Percentiles rank a stretch among this genome's conserved stretches.
These are phyloP conservation scores for Podaxis carcinomalis DNA, from an alignment of 768 basidiomycete species.

Conservation along the genomic window DNA sequence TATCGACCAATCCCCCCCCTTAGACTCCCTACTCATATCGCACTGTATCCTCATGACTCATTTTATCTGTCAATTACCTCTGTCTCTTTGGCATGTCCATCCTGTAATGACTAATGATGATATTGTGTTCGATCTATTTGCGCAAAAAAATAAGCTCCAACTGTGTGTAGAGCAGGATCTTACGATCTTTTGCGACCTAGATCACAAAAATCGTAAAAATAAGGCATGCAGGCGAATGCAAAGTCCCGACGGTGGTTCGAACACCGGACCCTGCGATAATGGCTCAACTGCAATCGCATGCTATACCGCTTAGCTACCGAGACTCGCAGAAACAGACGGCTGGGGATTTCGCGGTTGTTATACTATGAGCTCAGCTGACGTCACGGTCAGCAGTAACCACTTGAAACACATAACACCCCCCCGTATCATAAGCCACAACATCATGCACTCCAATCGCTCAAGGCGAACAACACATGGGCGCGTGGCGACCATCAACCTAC, in stretches of 20 bases:
- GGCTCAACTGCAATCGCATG: slow-evolving; percentile 15
- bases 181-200: no score
- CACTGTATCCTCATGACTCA: neutral
- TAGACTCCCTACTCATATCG: slow-evolving; percentile 3
- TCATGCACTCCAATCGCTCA: neutral
- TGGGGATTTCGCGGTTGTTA: neutral
- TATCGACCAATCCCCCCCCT: neutral
- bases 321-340: neutral
- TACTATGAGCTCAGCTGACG: no score
- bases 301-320: slow-evolving; percentile 18
- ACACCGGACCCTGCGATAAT: slow-evolving; percentile 15
- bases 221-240: neutral
- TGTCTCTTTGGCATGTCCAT: neutral
- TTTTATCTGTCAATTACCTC: neutral
- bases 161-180: neutral
- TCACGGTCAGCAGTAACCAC: no score
- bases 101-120: slow-evolving; percentile 5
- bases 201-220: neutral
- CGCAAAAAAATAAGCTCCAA: neutral
- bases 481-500: neutral
- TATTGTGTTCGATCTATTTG: neutral
- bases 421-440: no score
- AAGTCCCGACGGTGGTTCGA: slow-evolving; percentile 14
- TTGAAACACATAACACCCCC: neutral
- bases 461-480: neutral